Percentiles rank a stretch among this genome's conserved stretches.
Conservation (phyloP, 345 rosid species). For the Salix caprea region DNA sequence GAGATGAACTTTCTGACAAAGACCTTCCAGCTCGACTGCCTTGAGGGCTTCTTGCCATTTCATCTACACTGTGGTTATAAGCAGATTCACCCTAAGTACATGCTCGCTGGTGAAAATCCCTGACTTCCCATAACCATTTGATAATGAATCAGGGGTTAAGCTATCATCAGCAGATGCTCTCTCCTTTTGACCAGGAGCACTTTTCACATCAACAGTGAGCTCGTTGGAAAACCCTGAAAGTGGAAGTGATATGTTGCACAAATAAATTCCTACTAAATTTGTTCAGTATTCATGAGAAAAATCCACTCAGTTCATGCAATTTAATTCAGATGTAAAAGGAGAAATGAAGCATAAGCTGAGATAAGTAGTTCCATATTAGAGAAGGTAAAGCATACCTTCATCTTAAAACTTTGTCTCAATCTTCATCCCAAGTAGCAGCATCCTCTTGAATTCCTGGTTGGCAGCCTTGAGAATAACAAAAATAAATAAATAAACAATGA, state of each 20-base stretch:
- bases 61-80: conserved; percentile 72
- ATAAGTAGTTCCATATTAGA: background rate
- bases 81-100: conserved; percentile 52
- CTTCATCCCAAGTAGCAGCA: conserved; percentile 95
- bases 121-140: conserved; percentile 46
- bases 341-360: background rate
- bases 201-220: conserved; percentile 52
- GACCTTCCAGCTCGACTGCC: conserved; percentile 67
- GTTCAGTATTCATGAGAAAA: conserved; percentile 3
- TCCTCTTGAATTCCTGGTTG: conserved; percentile 91
- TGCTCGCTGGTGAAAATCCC: conserved; percentile 42
- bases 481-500: background rate
- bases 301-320: conserved; percentile 1
- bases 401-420: conserved; percentile 98
- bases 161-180: conserved; percentile 30
- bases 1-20: conserved; percentile 60
- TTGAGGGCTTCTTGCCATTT: conserved; percentile 73
- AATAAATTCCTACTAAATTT: conserved; percentile 4
- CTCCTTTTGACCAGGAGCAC: conserved; percentile 26
- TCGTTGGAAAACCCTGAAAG: conserved; percentile 82
- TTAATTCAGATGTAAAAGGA: background rate
- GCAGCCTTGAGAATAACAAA: conserved; percentile 59
- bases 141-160: conserved; percentile 44
- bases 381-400: conserved; percentile 48
- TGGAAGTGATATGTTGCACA: conserved; percentile 15